Evolutionary conservation across 2,329 filamentous ascomycete species (phyloP).

Genomic region (Truncatella angustata): DNA sequence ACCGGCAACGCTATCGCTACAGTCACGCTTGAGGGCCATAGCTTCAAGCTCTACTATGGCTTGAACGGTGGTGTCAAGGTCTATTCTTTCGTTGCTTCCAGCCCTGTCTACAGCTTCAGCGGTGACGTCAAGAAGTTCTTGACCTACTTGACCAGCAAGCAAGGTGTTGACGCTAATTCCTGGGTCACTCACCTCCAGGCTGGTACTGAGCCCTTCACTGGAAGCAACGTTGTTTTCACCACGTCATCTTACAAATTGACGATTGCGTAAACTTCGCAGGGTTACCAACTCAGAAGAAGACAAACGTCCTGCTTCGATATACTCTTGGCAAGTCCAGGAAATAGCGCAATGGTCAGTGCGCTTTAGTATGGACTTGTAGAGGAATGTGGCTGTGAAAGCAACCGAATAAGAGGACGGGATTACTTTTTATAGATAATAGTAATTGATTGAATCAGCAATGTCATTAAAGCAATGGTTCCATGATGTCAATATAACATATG

Average conservation of each 20-base stretch:
- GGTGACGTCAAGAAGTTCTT: conserved; percentile 55
- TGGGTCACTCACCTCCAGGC: conserved; percentile 49
- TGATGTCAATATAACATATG: too few relatives aligned
- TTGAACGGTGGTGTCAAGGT: conserved; percentile 52
- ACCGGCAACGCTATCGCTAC: conserved; percentile 49
- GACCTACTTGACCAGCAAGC: conserved; percentile 43
- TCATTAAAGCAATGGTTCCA: too few relatives aligned
- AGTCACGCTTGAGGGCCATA: conserved; percentile 45
- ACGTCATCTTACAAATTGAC: conserved; percentile 35
- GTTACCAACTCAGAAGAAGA: too few relatives aligned
- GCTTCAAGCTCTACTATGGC: conserved; percentile 53
- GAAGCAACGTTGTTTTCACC: conserved; percentile 42
- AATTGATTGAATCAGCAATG: too few relatives aligned
- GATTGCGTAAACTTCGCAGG: conserved; percentile 5
- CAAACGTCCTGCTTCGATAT: too few relatives aligned
- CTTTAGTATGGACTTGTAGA: too few relatives aligned
- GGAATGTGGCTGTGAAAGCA: too few relatives aligned
- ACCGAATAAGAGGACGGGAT: too few relatives aligned
- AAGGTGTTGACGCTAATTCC: conserved; percentile 43
- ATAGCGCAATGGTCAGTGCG: too few relatives aligned
- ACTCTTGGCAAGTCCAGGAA: too few relatives aligned
- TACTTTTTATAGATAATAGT: too few relatives aligned
- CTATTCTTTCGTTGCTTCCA: conserved; percentile 41
- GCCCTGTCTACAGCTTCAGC: conserved; percentile 43
- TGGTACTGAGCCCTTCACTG: conserved; percentile 51